These are phyloP conservation scores for Fusarium lateritium DNA, from an alignment of 2,329 filamentous ascomycete species.

Conservation along the genomic window DNA sequence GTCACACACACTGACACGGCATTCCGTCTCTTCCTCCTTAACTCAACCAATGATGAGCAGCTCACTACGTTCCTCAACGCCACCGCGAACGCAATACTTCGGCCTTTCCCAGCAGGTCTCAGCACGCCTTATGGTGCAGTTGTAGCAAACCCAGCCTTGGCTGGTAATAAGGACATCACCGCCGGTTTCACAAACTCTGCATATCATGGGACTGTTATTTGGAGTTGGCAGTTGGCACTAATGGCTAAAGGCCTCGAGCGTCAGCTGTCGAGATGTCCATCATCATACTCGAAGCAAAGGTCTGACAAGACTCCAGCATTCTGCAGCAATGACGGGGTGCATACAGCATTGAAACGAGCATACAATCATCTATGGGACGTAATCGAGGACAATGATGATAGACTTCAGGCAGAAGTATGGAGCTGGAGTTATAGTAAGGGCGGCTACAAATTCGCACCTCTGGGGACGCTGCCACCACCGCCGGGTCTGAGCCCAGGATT, in stretches of 20 bases:
- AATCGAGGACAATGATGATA: conserved; percentile 67
- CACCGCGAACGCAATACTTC: conserved; percentile 69
- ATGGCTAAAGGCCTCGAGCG: conserved; percentile 72
- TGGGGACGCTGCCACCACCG: conserved; percentile 40
- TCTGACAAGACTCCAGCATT: conserved; percentile 59
- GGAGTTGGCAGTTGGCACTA: conserved; percentile 76
- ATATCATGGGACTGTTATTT: conserved; percentile 75
- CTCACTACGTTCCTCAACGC: conserved; percentile 70
- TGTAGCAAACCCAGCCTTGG: conserved; percentile 73
- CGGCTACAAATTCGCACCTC: conserved; percentile 41
- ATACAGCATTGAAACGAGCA: conserved; percentile 62
- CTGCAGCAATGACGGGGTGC: conserved; percentile 62
- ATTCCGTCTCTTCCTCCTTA: conserved; percentile 74
- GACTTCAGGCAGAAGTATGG: conserved; percentile 73
- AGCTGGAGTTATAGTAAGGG: conserved; percentile 66
- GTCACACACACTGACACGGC: conserved; percentile 76
- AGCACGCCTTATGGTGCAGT: conserved; percentile 70
- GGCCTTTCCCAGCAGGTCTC: conserved; percentile 71
- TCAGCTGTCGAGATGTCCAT: conserved; percentile 68
- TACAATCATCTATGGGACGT: conserved; percentile 74
- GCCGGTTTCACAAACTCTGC: conserved; percentile 69
- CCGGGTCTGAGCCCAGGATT: conserved; percentile 29
- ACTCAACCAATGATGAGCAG: conserved; percentile 70
- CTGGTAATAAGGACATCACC: conserved; percentile 61
- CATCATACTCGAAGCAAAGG: neutral